Base-by-base conservation (phyloP, 176 grass and related monocot species). In the Oryza longistaminata region DNA sequence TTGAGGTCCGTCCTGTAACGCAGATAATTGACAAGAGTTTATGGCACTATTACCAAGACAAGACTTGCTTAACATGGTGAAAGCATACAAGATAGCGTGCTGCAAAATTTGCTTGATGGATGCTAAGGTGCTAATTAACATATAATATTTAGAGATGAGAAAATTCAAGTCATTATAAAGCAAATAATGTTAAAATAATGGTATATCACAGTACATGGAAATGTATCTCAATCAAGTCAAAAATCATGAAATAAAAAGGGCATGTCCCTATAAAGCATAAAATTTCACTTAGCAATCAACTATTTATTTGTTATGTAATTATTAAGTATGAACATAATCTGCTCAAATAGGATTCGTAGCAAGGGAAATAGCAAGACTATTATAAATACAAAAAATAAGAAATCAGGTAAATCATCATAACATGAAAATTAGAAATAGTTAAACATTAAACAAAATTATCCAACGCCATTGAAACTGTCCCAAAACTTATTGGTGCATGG, bases 1-100 rank as follows among this genome's bases (percentile, higher is more conserved):
- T 66, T 90, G 91, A 68, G 84, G 87, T 74, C 85, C 82, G 25
- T 89, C 90, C 88, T 91, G 88, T n/a, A 86, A 85, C 42, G 81
- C 50, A 69, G 45, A 80, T 69, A 83, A 80, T 39, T 81, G 66
- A 90, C 85, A 76, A 76, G 19, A 70, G 27, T 2, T 74, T 12
- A 66, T 7, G n/a, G n/a, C 73, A 64, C 22, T 39, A 29, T 66
- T 39, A 80, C 3, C n/a, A 70, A 79, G 75, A 82, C 52, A 75
- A 52, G 15, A 83, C 16, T 16, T 77, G 27, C 17, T 65, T 58
- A 80, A 64, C 40, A 22, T 26, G 15, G 33, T 16, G 53, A 27
- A 27, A 69, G 22, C 13, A 27, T 65, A 79, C 3, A 70, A 35
- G 12, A 40, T 48, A 84, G n/a, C 71, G 76, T 8, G 17, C 46